Percentiles rank a stretch among this genome's conserved stretches.
Conservation (phyloP, 768 basidiomycete genomes). For the Phallus indusiatus region DNA sequence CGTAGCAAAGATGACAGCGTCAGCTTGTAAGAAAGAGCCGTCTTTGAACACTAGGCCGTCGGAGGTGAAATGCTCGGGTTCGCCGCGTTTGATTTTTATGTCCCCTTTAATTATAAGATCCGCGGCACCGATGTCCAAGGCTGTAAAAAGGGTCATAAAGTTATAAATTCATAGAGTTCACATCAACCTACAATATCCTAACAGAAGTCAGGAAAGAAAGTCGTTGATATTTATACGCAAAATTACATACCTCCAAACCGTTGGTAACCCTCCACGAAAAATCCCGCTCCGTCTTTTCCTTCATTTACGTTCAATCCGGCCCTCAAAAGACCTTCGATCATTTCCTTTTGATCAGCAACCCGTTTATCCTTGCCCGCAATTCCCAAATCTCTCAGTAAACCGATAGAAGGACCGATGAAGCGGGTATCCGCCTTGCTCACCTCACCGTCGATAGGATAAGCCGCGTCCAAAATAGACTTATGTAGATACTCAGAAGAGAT, state of each 20-base stretch:
- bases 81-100: slow-evolving; percentile 11
- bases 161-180: background rate
- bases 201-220: background rate
- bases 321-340: slow-evolving; percentile 26
- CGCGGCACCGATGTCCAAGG: slow-evolving; percentile 9
- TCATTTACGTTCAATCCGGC: slow-evolving; percentile 29
- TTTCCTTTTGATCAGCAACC: slow-evolving; percentile 21
- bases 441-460: background rate
- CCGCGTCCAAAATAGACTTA: background rate
- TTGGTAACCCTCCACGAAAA: slow-evolving; percentile 20
- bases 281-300: slow-evolving; percentile 26
- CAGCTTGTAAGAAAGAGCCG: slow-evolving; percentile 10
- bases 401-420: background rate
- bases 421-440: background rate
- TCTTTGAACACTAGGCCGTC: slow-evolving; percentile 9
- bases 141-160: background rate
- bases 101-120: slow-evolving; percentile 11
- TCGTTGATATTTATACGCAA: background rate
- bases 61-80: background rate
- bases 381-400: background rate
- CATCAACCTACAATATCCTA: background rate
- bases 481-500: background rate
- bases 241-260: slow-evolving; percentile 23
- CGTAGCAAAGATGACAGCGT: slow-evolving; percentile 15
- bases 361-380: slow-evolving; percentile 10